Base-by-base conservation (phyloP, 192 early-diverging fungal species). In the Coemansia sp. region DNA sequence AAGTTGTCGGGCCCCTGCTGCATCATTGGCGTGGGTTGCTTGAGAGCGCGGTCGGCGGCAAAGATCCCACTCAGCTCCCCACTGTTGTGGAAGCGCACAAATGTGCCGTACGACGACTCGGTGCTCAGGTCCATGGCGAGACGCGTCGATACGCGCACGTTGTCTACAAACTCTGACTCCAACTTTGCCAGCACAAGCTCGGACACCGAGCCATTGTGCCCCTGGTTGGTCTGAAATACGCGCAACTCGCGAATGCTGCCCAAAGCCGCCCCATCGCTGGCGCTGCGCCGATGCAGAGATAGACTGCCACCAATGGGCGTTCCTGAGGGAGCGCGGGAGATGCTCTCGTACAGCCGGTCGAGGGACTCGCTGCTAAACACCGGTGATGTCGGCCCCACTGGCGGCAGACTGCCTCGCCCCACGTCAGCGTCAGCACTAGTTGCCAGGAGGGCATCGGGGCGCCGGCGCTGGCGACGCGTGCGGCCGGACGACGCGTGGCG, bases 11-110 rank as follows among this genome's bases (percentile, higher is more conserved):
- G 33, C 23, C 35, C 31, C 61, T 57, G 37, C 26, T 18, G 50
- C 23, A 28, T 62, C 39, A 8, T 13, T 39, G 23, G 43, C 31
- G 43, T 14, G 23, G 40, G 65, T 38, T 21, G 63, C 63, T 40
- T 60, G 13, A n/a, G 13, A 21, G 18, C 58, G 37, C 38, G 48
- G 11, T 40, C 70, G 0, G 67, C n/a, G 1, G 53, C 57, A 31
- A 63, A 69, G 2, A 81, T 73, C 40, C 65, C 73, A 34, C 65
- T 81, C 55, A 81, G 78, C 60, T 81, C 78, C 50, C 78, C 78
- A 50, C 78, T 81, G 39, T 68, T 65, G 56, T 81, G 78, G 66
- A 76, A 81, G 18, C 78, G 72, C n/a, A 81, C 55, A 70, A 81
- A 81, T 11, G 73, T 71, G 53, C 78, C 78, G 38, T 81, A 81